Evolutionary conservation across 2,329 filamentous ascomycete genomes (phyloP), one percentile per base, ranked within the genome.

Genomic region (Fusarium denticulatum): DNA sequence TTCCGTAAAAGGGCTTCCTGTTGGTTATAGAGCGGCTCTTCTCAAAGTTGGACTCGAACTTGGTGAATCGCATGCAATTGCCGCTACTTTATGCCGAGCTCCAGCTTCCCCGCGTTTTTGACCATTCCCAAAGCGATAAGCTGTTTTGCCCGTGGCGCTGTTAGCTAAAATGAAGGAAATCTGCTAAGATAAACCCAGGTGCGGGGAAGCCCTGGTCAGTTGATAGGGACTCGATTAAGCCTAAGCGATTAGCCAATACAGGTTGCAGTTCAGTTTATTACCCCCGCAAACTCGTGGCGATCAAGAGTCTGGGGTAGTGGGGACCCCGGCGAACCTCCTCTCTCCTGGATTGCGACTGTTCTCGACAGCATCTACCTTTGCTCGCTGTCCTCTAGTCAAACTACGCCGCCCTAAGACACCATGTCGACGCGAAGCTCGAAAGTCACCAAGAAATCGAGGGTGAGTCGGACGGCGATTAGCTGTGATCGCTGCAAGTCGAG

Each of bases 381-480:
- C 18, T 20, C 13, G 22, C 3, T 15, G 13, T 2, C 18, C 18
- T 4, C 4, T 12, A 26, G 13, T 13, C 5, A 37, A 18, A 9
- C 8, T 7, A 2, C 13, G 13, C 5, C 13, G 7, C 5, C 5
- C 3, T 7, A 14, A n/a, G 11, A 10, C 15, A 24, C 2, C 1
- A 50, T 57, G 39, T 34, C 39, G 13, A 46, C 9, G 7, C 15
- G 18, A n/a, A 57, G 18, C 10, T 57, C 39, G 0, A 57, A 45
- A n/a, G 39, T 57, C 7, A 34, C 28, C 0, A 57, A 57, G 55
- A 57, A 57, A 22, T 26, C 28, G 7, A 24, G 30, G n/a, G 18
- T 26, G 3, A 34, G 7, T 26, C 22, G 55, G 13, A 34, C 39
- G 1, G n/a, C 55, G 0, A 26, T 57, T 7, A 57, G 55, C 55